A percentile compares a stretch with the other conserved stretches of the same genome.
These are phyloP conservation scores for Puya raimondii DNA, from an alignment of 176 grass and related monocot genomes.

Conservation along the genomic window DNA sequence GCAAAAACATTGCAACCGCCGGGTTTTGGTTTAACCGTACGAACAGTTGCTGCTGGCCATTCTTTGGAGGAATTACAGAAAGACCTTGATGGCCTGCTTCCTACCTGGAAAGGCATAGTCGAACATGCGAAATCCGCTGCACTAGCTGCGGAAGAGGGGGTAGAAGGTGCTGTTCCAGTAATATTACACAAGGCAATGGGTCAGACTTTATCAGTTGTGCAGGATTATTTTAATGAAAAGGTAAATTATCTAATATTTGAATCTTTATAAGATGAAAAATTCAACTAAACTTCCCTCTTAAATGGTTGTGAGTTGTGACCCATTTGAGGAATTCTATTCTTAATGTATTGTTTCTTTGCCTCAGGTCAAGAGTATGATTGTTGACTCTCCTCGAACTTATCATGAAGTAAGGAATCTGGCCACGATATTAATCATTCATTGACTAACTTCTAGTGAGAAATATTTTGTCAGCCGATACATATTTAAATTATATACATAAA, in stretches of 20 bases:
- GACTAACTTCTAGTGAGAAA: too few relatives aligned
- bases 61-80: constrained; percentile 85
- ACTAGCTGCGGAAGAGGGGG: constrained; percentile 65
- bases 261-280: constrained; percentile 13
- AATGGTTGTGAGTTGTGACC: constrained; percentile 11
- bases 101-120: constrained; percentile 78
- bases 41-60: constrained; percentile 73
- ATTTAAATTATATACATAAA: background rate
- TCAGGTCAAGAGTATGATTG: constrained; percentile 77
- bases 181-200: constrained; percentile 71
- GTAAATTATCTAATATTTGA: constrained; percentile 29
- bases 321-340: background rate
- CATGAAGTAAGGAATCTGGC: constrained; percentile 49
- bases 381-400: constrained; percentile 91
- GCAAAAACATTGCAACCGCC: constrained; percentile 58
- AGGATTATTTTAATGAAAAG: constrained; percentile 99
- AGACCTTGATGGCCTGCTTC: constrained; percentile 71
- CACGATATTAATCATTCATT: too few relatives aligned
- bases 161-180: constrained; percentile 76
- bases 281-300: constrained; percentile 10
- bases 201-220: constrained; percentile 79
- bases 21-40: constrained; percentile 73
- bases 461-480: background rate
- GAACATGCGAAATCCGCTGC: constrained; percentile 87
- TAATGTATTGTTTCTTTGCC: constrained; percentile 9